Conservation (phyloP, 495 filamentous ascomycete species). For the Parathielavia hyrcaniae region DNA sequence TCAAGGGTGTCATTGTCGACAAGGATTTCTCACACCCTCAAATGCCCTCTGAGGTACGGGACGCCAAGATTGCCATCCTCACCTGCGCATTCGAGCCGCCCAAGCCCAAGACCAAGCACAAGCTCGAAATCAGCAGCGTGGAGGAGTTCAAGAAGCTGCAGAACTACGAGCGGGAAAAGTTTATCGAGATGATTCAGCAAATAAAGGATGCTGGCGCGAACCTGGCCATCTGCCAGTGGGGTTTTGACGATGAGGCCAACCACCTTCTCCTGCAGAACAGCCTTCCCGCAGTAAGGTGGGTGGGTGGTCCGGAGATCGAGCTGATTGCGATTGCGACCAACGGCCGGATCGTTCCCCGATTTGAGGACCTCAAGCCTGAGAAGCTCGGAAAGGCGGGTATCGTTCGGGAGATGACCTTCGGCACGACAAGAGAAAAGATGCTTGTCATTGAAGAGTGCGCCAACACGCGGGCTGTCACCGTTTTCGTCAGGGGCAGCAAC, state of each 20-base stretch:
- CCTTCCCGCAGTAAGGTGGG: conserved; percentile 94
- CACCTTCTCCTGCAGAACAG: conserved; percentile 93
- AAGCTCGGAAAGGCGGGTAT: conserved; percentile 88
- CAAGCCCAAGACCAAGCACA: conserved; percentile 99
- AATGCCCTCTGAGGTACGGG: conserved; percentile 88
- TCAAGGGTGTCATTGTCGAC: conserved; percentile 97
- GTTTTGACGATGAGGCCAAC: conserved; percentile 98
- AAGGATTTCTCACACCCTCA: conserved; percentile 99
- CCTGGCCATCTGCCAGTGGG: conserved; percentile 98
- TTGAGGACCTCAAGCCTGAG: conserved; percentile 83
- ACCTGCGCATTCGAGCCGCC: conserved; percentile 99
- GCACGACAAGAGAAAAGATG: conserved; percentile 98
- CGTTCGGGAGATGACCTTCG: conserved; percentile 91
- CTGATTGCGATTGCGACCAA: conserved; percentile 98
- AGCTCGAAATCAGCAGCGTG: conserved; percentile 94
- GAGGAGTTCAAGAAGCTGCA: conserved; percentile 98
- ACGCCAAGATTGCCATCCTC: conserved; percentile 95
- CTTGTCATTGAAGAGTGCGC: conserved; percentile 98
- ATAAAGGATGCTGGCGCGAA: conserved; percentile 98
- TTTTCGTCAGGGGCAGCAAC: conserved; percentile 95
- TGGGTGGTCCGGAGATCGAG: conserved; percentile 96
- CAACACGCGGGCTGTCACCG: conserved; percentile 91
- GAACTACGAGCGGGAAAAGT: conserved; percentile 89
- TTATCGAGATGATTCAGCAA: conserved; percentile 96
- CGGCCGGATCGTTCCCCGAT: conserved; percentile 91